Percentiles rank a stretch among this genome's conserved stretches.
Evolutionary conservation across 2,329 filamentous ascomycete species (phyloP).

Genomic region (Ascochyta viciae-villosae): DNA sequence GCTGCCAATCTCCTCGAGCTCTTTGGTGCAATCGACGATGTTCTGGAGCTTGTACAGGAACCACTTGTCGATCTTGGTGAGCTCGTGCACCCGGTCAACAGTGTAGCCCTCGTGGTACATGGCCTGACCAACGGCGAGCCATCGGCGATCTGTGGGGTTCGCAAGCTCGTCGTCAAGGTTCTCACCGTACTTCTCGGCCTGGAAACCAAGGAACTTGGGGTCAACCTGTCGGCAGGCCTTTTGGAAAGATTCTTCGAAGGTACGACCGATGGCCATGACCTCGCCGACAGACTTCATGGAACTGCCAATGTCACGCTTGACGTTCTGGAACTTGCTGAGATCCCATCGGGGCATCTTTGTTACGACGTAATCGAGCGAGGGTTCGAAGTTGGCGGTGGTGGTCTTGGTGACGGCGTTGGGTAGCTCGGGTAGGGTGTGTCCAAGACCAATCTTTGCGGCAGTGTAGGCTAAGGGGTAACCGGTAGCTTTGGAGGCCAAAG

Average conservation of each 20-base stretch:
- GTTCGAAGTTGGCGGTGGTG: slow-evolving; percentile 98
- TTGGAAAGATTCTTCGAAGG: slow-evolving; percentile 98
- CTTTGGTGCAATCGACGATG: slow-evolving; percentile 87
- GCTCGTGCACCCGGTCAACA: slow-evolving; percentile 87
- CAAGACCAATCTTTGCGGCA: slow-evolving; percentile 96
- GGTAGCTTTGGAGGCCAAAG: slow-evolving; percentile 95
- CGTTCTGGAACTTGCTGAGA: slow-evolving; percentile 97
- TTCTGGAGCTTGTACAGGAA: slow-evolving; percentile 99
- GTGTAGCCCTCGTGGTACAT: slow-evolving; percentile 97
- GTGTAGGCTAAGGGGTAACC: slow-evolving; percentile 97
- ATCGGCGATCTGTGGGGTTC: slow-evolving; percentile 94
- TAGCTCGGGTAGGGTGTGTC: slow-evolving; percentile 91
- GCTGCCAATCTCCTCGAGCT: slow-evolving; percentile 83
- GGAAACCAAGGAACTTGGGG: slow-evolving; percentile 88
- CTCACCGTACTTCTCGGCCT: slow-evolving; percentile 87
- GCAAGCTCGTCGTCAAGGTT: slow-evolving; percentile 87
- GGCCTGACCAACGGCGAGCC: slow-evolving; percentile 96
- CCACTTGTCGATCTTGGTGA: slow-evolving; percentile 99
- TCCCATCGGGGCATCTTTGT: slow-evolving; percentile 99
- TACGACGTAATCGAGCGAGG: slow-evolving; percentile 95
- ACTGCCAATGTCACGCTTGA: slow-evolving; percentile 95
- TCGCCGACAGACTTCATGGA: slow-evolving; percentile 99
- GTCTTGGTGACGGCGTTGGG: slow-evolving; percentile 99
- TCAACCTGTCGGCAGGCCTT: slow-evolving; percentile 98
- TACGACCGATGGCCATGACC: slow-evolving; percentile 98